phyloP scores from a whole-genome alignment of 768 basidiomycete species.

The Cystobasidiopsis lactophilus region DNA sequence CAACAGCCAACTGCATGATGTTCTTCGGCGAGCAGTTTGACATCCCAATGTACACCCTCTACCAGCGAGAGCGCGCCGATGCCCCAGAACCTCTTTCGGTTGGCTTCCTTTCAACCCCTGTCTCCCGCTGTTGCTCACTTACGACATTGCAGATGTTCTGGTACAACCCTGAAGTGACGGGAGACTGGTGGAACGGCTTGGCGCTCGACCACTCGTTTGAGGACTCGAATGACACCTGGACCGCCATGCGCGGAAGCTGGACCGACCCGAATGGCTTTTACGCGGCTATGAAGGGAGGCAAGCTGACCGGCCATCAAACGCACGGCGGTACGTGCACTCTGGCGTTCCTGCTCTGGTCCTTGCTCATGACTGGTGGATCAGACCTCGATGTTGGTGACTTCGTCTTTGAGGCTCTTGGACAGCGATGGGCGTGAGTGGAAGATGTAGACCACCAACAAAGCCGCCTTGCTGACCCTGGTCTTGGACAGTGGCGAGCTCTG shows the following conservation, averaged over 20 bases:
- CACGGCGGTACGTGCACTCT: not conserved
- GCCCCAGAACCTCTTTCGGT: constrained; percentile 37
- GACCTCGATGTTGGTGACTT: constrained; percentile 89
- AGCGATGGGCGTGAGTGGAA: constrained; percentile 68
- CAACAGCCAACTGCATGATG: constrained; percentile 73
- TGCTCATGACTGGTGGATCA: constrained; percentile 42
- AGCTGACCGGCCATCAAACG: constrained; percentile 64
- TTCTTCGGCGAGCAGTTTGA: constrained; percentile 51
- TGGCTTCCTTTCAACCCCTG: not conserved
- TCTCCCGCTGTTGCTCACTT: too few relatives aligned
- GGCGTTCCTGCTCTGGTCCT: not conserved
- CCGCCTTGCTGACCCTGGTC: not conserved
- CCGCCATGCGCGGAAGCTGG: constrained; percentile 76
- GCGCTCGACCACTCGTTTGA: constrained; percentile 65
- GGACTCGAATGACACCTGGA: constrained; percentile 56
- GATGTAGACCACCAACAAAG: constrained; percentile 65
- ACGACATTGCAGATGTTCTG: constrained; percentile 47
- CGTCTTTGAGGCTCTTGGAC: constrained; percentile 77
- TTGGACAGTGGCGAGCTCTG: constrained; percentile 50
- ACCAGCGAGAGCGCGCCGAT: constrained; percentile 74
- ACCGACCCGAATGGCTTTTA: constrained; percentile 62
- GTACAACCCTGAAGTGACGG: constrained; percentile 62
- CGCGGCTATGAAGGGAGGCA: constrained; percentile 74
- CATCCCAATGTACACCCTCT: constrained; percentile 51
- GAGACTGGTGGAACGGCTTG: constrained; percentile 79